A percentile compares a stretch with the other conserved stretches of the same genome.
Conservation (phyloP, 768 basidiomycete species). For the Termitomyces sp. region DNA sequence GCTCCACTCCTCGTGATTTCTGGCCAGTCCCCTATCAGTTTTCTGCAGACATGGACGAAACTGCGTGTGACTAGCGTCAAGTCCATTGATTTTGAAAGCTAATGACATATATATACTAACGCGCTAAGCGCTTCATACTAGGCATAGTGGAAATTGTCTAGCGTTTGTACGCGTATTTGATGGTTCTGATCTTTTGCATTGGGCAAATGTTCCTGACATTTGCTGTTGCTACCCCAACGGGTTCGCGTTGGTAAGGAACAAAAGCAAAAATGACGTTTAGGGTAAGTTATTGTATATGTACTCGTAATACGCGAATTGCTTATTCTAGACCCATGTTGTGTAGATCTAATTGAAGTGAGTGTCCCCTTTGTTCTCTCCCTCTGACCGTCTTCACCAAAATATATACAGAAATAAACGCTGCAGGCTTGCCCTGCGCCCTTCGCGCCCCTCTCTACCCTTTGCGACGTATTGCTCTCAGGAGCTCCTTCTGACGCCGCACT, state of each 20-base stretch:
- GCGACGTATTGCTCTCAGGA: background rate
- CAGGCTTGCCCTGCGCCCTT: constrained; percentile 2
- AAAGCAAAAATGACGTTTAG: background rate
- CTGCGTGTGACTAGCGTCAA: background rate
- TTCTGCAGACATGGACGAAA: background rate
- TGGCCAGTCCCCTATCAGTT: background rate
- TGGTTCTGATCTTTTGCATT: background rate
- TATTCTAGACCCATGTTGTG: background rate
- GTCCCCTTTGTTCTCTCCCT: background rate
- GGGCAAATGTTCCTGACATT: background rate
- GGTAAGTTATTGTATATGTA: constrained; percentile 1
- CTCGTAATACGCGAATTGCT: background rate
- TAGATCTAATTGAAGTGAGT: background rate
- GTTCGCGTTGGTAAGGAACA: constrained; percentile 5
- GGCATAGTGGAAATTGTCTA: no score
- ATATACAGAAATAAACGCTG: background rate
- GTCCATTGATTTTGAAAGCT: background rate
- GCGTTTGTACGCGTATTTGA: no score
- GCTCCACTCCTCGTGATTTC: background rate
- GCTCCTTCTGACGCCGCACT: background rate
- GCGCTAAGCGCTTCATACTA: background rate
- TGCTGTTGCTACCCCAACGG: constrained; percentile 14
- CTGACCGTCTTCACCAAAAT: background rate
- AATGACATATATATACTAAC: background rate
- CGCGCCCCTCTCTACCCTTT: background rate